Conservation (phyloP, 1,284 basidiomycete genomes). For the Cryptococcus sp. region DNA sequence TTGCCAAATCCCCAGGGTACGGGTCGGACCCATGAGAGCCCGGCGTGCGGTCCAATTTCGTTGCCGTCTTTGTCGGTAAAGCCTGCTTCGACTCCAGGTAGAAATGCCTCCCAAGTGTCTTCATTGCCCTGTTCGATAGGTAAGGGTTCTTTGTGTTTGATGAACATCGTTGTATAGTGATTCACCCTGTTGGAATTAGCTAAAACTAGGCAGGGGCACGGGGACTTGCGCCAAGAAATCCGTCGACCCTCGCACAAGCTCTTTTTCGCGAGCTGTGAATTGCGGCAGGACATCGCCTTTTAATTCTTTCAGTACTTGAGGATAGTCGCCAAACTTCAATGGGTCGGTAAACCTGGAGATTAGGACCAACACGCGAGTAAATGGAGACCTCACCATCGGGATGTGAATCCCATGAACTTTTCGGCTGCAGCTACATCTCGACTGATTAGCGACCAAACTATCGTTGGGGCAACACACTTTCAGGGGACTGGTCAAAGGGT, state of each 20-base stretch:
- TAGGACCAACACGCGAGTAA: neutral
- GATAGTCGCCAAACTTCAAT: conserved; percentile 67
- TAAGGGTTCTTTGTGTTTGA: conserved; percentile 1
- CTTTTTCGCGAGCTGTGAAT: conserved; percentile 59
- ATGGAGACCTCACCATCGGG: conserved; percentile 4
- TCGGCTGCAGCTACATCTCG: conserved; percentile 5
- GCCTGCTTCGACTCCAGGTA: conserved; percentile 7
- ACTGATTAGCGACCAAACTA: neutral
- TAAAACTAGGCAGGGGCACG: neutral
- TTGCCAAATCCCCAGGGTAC: conserved; percentile 42
- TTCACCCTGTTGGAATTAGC: neutral
- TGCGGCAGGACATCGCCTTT: conserved; percentile 60
- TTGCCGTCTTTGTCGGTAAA: conserved; percentile 9
- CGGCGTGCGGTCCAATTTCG: conserved; percentile 8
- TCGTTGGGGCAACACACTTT: conserved; percentile 52
- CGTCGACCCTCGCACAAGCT: conserved; percentile 60
- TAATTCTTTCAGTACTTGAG: conserved; percentile 56
- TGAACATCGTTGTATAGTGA: conserved; percentile 3
- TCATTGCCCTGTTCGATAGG: neutral
- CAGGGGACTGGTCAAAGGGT: conserved; percentile 50
- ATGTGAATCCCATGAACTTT: conserved; percentile 3
- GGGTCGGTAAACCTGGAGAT: conserved; percentile 51
- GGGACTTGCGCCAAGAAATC: conserved; percentile 45
- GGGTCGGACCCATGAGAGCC: conserved; percentile 28
- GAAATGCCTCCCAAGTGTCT: conserved; percentile 7